These are phyloP conservation scores for Teratosphaeria pseudoeucalypti DNA, from an alignment of 2,329 filamentous ascomycete genomes.

Conservation along the genomic window DNA sequence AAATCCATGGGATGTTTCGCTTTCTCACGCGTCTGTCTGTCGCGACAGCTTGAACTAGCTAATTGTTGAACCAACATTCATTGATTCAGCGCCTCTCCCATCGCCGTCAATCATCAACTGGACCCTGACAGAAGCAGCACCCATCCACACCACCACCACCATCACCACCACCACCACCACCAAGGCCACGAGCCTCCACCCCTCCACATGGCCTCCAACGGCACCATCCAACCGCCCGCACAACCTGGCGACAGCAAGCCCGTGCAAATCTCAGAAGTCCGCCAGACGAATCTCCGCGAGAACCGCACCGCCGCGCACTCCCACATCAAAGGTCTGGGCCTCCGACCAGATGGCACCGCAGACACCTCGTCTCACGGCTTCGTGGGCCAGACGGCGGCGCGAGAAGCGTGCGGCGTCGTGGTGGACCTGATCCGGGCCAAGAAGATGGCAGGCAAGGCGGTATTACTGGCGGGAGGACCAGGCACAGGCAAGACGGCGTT, in stretches of 20 bases:
- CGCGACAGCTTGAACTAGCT: neutral
- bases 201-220: slow-evolving; percentile 8
- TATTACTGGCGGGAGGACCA: slow-evolving; percentile 85
- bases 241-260: slow-evolving; percentile 9
- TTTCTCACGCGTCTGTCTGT: neutral
- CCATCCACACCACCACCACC: neutral
- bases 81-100: neutral
- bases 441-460: slow-evolving; percentile 94
- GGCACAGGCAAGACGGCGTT: slow-evolving; percentile 96
- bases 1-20: neutral
- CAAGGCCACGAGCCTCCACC: neutral
- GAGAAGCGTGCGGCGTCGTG: slow-evolving; percentile 94
- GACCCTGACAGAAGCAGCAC: neutral
- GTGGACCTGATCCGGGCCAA: slow-evolving; percentile 92
- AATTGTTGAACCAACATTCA: neutral
- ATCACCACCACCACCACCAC: neutral
- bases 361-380: slow-evolving; percentile 75
- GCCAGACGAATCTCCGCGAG: slow-evolving; percentile 50
- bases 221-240: slow-evolving; percentile 5
- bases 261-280: slow-evolving; percentile 28
- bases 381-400: slow-evolving; percentile 74
- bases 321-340: slow-evolving; percentile 89
- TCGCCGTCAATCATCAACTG: neutral
- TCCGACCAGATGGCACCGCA: slow-evolving; percentile 75
- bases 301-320: slow-evolving; percentile 94